A percentile compares a stretch with the other conserved stretches of the same genome.
Evolutionary conservation across 2,329 filamentous ascomycete species (phyloP).

Genomic region (Trichocomaceae sp.): DNA sequence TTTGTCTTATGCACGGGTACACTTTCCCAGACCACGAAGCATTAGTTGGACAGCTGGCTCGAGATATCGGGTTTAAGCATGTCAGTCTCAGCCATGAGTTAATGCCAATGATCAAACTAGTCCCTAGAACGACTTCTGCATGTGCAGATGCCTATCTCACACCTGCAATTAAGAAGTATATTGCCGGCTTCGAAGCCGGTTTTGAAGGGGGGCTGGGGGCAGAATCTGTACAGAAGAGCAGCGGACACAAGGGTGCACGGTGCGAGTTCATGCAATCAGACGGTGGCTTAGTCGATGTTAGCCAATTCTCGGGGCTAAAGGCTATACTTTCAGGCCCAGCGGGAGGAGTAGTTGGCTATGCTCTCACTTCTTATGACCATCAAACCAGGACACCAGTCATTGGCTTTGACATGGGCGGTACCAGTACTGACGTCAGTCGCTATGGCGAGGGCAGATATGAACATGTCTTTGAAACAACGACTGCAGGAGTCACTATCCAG

Average conservation of each 20-base stretch:
- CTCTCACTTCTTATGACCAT: slow-evolving; percentile 77
- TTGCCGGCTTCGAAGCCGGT: slow-evolving; percentile 68
- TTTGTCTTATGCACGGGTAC: slow-evolving; percentile 88
- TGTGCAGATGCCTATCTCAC: slow-evolving; percentile 76
- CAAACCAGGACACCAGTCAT: slow-evolving; percentile 75
- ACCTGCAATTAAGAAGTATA: slow-evolving; percentile 70
- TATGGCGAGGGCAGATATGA: slow-evolving; percentile 80
- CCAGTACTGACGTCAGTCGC: slow-evolving; percentile 79
- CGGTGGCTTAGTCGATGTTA: slow-evolving; percentile 52
- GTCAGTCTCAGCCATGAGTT: slow-evolving; percentile 73
- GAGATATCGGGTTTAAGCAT: slow-evolving; percentile 74
- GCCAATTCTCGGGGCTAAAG: slow-evolving; percentile 68
- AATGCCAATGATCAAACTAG: slow-evolving; percentile 84
- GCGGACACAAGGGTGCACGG: slow-evolving; percentile 61
- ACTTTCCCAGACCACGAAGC: slow-evolving; percentile 84
- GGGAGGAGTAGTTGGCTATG: slow-evolving; percentile 89
- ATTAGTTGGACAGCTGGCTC: slow-evolving; percentile 66
- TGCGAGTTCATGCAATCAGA: slow-evolving; percentile 96
- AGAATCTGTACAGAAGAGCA: slow-evolving; percentile 62
- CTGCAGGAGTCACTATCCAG: slow-evolving; percentile 81
- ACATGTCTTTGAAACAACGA: slow-evolving; percentile 87
- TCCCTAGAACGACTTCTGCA: slow-evolving; percentile 67
- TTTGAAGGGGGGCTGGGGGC: slow-evolving; percentile 76
- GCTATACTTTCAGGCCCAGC: slow-evolving; percentile 85
- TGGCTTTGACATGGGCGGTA: slow-evolving; percentile 90